Conservation (phyloP, 2,329 filamentous ascomycete genomes). For the Monosporascus sp. region DNA sequence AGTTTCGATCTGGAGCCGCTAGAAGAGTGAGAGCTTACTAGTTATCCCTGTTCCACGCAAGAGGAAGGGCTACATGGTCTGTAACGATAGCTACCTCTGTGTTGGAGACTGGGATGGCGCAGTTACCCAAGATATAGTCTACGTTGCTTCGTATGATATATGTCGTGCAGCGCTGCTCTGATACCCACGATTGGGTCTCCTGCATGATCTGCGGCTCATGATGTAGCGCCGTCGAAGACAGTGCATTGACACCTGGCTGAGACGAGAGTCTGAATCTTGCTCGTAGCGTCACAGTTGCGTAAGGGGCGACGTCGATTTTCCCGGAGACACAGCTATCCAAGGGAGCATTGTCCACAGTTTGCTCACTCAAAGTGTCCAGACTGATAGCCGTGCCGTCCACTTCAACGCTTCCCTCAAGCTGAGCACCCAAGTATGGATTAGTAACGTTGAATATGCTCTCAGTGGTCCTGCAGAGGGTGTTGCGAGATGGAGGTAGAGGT, state of each 20-base stretch:
- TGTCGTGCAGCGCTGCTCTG: background rate
- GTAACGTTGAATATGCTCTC: background rate
- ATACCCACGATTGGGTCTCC: background rate
- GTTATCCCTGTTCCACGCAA: slow-evolving; percentile 18
- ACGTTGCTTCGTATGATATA: slow-evolving; percentile 12
- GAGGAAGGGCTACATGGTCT: slow-evolving; percentile 15
- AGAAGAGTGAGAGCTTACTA: slow-evolving; percentile 2
- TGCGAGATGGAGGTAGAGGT: slow-evolving; percentile 6
- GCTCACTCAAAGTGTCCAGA: background rate
- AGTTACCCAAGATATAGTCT: slow-evolving; percentile 15
- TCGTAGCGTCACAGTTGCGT: background rate
- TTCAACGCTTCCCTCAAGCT: slow-evolving; percentile 1
- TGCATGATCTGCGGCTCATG: background rate
- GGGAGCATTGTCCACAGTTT: background rate
- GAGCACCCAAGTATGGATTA: slow-evolving; percentile 6
- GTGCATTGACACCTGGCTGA: no score
- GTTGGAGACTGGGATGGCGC: slow-evolving; percentile 4
- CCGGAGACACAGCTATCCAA: background rate
- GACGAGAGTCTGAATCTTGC: background rate
- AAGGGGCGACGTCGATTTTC: background rate
- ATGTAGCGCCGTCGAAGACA: no score
- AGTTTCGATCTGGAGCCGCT: background rate
- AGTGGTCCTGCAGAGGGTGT: background rate
- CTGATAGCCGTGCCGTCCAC: background rate
- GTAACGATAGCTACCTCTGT: slow-evolving; percentile 6